These are phyloP conservation scores for Chytridium lagenaria DNA, from an alignment of 371 early-diverging fungal species.

Conservation along the genomic window DNA sequence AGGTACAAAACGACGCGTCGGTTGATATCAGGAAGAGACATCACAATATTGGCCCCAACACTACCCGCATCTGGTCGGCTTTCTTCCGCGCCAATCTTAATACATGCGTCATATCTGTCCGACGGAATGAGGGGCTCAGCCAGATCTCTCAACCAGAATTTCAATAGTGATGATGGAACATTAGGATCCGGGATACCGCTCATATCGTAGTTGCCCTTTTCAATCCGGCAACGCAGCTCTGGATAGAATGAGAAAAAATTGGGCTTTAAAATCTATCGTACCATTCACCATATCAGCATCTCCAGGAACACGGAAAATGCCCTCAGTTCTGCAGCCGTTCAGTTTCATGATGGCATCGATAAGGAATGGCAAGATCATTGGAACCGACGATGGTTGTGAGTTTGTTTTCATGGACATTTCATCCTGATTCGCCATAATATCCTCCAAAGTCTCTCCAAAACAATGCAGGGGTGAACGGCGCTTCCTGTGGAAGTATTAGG, in stretches of 20 bases:
- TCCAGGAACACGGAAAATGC: conserved; percentile 97
- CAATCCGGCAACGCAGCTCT: conserved; percentile 73
- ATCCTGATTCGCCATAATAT: conserved; percentile 70
- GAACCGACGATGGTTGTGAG: conserved; percentile 60
- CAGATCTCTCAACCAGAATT: conserved; percentile 93
- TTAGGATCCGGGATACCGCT: conserved; percentile 83
- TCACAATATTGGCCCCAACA: conserved; percentile 66
- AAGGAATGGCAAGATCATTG: conserved; percentile 85
- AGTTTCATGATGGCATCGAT: conserved; percentile 74
- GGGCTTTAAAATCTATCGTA: conserved; percentile 41
- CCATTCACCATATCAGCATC: conserved; percentile 88
- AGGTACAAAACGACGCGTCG: conserved; percentile 78
- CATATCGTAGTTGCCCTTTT: conserved; percentile 79
- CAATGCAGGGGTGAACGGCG: conserved; percentile 86
- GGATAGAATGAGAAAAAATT: conserved; percentile 10
- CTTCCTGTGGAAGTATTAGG: conserved; percentile 57
- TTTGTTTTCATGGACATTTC: conserved; percentile 33
- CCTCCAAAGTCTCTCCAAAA: conserved; percentile 90
- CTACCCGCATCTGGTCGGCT: conserved; percentile 42
- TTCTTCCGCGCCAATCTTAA: conserved; percentile 48
- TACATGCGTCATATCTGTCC: conserved; percentile 69
- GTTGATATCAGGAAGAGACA: conserved; percentile 74
- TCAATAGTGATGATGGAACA: conserved; percentile 89
- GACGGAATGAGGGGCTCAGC: conserved; percentile 88
- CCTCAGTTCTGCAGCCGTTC: conserved; percentile 84